Base-by-base conservation (phyloP, 1,284 basidiomycete genomes). In the Sanghuangporus baumii region DNA sequence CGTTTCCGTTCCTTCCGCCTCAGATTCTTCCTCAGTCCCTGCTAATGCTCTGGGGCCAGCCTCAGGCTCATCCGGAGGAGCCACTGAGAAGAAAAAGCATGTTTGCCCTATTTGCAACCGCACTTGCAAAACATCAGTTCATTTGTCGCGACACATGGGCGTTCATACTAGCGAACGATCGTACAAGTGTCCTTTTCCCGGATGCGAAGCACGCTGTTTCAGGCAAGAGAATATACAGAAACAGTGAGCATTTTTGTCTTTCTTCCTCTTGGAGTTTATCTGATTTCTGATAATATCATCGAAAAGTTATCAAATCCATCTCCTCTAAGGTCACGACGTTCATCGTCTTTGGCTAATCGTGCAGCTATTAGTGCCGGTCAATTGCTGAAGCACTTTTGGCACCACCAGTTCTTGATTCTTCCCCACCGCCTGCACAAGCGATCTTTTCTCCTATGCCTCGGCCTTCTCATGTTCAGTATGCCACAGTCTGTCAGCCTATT, bases 141-240 rank as follows among this genome's bases (percentile, higher is more conserved):
- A 94, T 70, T 83, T 93, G 20, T 88, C 91, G 0, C 82, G 91
- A 55, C 91, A 94, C 72, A 82, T 87, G 26, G 81, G 89, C 59
- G 85, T 93, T 11, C 91, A 94, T 75, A 93, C 91, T 7, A 91
- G 91, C 59, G 88, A 91, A 70, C 78, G 87, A 62, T 89, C 89
- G 74, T 87, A 91, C 76, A 88, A 85, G 61, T 92, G 89, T 68
- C 89, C 89, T 36, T 91, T 91, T 74, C 89, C 89, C 23, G 89
- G 89, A 40, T 92, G 90, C 71, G 87, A 91, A 67, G 91, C 89
- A 2, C 79, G 88, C 16, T 92, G 89, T 69, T 90, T 88, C 5
- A 78, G 90, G 54, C 89, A 91, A 71, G 89, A 92, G 69, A 92
- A 92, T 67, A 78, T 92, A 11, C 89, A 91, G 66, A 89, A 92